Conservation (phyloP, 805 yeast genomes). For the Candida insectalens region DNA sequence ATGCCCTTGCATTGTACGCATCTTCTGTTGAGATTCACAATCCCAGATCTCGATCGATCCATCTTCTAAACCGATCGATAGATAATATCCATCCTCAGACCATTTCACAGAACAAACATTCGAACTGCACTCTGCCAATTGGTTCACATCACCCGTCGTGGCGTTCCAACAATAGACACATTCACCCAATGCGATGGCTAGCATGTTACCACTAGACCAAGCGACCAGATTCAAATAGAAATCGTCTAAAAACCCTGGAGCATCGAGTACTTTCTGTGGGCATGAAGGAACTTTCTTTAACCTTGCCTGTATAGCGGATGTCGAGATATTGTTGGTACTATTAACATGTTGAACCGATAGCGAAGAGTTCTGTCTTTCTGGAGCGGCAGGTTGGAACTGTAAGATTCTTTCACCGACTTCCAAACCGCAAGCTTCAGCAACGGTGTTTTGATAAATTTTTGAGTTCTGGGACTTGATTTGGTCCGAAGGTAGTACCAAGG, state of each 20-base stretch:
- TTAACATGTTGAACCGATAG: slow-evolving; percentile 9
- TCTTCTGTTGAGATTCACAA: slow-evolving; percentile 60
- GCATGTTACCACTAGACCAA: slow-evolving; percentile 76
- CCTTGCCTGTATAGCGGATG: slow-evolving; percentile 51
- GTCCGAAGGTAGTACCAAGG: too few relatives aligned
- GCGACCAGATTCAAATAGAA: slow-evolving; percentile 78
- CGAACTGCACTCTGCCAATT: slow-evolving; percentile 40
- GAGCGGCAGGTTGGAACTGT: slow-evolving; percentile 82
- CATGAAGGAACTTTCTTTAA: slow-evolving; percentile 74
- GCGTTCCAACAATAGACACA: slow-evolving; percentile 93
- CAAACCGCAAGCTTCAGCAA: slow-evolving; percentile 92
- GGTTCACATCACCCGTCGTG: slow-evolving; percentile 62
- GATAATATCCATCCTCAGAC: slow-evolving; percentile 84
- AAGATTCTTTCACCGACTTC: slow-evolving; percentile 74
- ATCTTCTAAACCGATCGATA: slow-evolving; percentile 75
- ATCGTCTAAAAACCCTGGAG: slow-evolving; percentile 91
- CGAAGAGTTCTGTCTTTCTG: slow-evolving; percentile 32
- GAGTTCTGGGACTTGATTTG: slow-evolving; percentile 46
- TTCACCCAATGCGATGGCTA: slow-evolving; percentile 83
- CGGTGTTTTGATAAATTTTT: slow-evolving; percentile 62
- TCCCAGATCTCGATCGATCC: slow-evolving; percentile 94
- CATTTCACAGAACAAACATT: slow-evolving; percentile 71
- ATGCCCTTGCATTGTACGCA: slow-evolving; percentile 70
- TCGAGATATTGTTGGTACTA: slow-evolving; percentile 17
- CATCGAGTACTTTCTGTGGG: slow-evolving; percentile 91